Conservation (phyloP, 2,329 filamentous ascomycete genomes). For the Sarocladiaceae sp. region DNA sequence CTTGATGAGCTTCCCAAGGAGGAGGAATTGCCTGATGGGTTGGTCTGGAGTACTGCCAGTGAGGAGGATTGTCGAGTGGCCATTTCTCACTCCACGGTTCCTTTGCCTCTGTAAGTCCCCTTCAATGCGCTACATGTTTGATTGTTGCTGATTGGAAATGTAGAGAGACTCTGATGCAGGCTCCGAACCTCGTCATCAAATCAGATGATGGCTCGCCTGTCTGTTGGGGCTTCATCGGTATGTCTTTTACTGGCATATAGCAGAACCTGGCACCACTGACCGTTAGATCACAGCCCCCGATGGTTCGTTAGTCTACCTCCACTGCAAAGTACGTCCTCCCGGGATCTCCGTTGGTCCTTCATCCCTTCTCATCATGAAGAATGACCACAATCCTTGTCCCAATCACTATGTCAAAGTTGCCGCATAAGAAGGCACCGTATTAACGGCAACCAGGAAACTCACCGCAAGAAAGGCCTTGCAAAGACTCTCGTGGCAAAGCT, state of each 20-base stretch:
- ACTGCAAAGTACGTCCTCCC: constrained; percentile 45
- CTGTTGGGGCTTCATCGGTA: constrained; percentile 62
- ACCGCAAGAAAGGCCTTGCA: constrained; percentile 59
- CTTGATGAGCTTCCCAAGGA: constrained; percentile 37
- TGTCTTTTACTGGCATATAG: too few species aligned
- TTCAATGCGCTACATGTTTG: too few species aligned
- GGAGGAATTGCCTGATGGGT: constrained; percentile 34
- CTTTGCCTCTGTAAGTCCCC: neutral
- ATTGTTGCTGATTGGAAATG: neutral
- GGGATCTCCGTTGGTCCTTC: neutral
- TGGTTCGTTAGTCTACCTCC: constrained; percentile 55
- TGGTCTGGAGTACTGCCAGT: constrained; percentile 52
- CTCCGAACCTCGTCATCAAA: constrained; percentile 45
- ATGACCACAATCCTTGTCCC: neutral
- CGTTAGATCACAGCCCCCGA: constrained; percentile 45
- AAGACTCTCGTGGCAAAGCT: constrained; percentile 57
- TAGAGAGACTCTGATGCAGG: constrained; percentile 36
- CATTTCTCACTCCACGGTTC: constrained; percentile 24
- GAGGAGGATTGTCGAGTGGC: constrained; percentile 53
- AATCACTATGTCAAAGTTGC: neutral
- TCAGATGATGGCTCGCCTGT: constrained; percentile 43
- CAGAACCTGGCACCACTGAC: too few species aligned
- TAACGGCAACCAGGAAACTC: constrained; percentile 35
- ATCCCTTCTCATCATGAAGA: too few species aligned
- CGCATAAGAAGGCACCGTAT: too few species aligned